A percentile compares a stretch with the other conserved stretches of the same genome.
These are phyloP conservation scores for Candida ovalis DNA, from an alignment of 805 yeast species.

Conservation along the genomic window DNA sequence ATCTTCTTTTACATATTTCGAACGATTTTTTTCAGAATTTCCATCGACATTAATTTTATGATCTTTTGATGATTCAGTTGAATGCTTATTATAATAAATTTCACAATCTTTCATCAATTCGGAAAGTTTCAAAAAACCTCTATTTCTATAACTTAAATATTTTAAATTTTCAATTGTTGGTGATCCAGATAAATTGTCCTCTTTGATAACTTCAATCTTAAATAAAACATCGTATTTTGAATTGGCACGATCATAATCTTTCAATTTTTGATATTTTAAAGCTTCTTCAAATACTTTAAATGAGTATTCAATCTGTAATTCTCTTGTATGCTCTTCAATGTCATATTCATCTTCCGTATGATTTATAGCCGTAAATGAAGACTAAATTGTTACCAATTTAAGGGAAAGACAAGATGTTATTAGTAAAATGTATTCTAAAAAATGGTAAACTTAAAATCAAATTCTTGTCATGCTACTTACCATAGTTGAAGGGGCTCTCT, in stretches of 20 bases:
- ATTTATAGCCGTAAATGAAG: constrained; percentile 78
- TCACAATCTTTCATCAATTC: constrained; percentile 26
- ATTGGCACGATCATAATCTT: constrained; percentile 47
- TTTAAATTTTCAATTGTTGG: constrained; percentile 73
- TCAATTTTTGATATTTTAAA: constrained; percentile 52
- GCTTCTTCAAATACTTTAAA: constrained; percentile 73
- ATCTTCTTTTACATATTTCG: constrained; percentile 5
- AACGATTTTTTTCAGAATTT: constrained; percentile 23
- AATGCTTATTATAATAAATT: background rate
- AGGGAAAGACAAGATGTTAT: background rate
- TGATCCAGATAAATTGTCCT: constrained; percentile 37
- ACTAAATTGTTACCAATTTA: constrained; percentile 40
- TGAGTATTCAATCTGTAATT: constrained; percentile 85
- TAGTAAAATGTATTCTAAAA: background rate
- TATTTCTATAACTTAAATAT: constrained; percentile 73
- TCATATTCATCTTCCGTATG: constrained; percentile 72
- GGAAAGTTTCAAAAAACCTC: constrained; percentile 67
- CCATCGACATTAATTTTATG: constrained; percentile 9
- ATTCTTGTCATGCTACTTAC: too few relatives aligned
- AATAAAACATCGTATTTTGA: constrained; percentile 59
- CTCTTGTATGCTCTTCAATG: constrained; percentile 87
- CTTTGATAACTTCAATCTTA: constrained; percentile 58
- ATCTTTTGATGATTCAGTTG: background rate
- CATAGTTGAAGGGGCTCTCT: too few relatives aligned
- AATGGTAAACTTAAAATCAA: too few relatives aligned